Conservation (phyloP, 2,329 filamentous ascomycete genomes). For the Gnomoniopsis sp. region DNA sequence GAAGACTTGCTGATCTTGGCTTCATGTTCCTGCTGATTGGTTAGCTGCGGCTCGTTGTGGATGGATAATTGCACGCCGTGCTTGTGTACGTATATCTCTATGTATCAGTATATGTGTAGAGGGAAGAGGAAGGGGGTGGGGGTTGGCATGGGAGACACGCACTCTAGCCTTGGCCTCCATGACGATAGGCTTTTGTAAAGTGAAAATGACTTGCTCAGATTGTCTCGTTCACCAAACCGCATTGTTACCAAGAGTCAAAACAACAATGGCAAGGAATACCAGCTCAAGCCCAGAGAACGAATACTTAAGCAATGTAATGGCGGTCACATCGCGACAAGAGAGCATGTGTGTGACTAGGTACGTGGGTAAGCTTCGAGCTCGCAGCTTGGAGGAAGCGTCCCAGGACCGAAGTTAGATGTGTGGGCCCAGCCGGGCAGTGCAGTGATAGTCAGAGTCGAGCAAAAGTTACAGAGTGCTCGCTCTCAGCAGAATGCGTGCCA, state of each 20-base stretch:
- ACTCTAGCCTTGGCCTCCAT: constrained; percentile 18
- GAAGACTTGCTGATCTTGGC: constrained; percentile 44
- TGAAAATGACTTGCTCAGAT: background rate
- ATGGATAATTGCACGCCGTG: background rate
- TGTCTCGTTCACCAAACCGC: background rate
- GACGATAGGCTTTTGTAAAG: background rate
- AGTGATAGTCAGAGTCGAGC: background rate
- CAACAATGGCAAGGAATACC: background rate
- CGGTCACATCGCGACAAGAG: background rate
- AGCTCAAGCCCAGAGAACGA: background rate
- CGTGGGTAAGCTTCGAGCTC: background rate
- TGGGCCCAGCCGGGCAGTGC: background rate
- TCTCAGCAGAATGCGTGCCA: background rate
- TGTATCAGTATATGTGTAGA: background rate
- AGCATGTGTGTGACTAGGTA: too few relatives aligned
- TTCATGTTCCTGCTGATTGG: constrained; percentile 46
- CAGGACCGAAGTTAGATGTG: background rate
- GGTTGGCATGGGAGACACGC: background rate
- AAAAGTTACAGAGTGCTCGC: background rate
- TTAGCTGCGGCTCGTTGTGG: background rate
- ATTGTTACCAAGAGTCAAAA: background rate
- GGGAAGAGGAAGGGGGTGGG: background rate
- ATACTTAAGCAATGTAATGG: background rate
- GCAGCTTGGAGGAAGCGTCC: background rate
- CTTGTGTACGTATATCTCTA: background rate